Evolutionary conservation across 768 basidiomycete genomes (phyloP).

Genomic region (Holtermanniella nyarrowii): DNA sequence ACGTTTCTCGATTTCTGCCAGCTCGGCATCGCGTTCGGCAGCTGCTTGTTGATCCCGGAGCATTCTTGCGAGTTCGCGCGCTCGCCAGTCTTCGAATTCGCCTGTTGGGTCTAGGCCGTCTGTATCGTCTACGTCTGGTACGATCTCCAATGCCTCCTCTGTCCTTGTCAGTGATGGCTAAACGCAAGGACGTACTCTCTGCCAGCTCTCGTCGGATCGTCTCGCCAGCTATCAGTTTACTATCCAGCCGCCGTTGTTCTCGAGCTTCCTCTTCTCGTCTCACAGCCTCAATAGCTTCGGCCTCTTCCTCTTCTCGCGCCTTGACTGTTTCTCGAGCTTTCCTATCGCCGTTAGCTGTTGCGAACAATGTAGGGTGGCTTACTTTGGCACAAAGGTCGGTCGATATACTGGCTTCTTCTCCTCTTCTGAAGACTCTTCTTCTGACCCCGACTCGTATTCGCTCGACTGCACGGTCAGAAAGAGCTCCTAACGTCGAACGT

Average conservation of each 20-base stretch:
- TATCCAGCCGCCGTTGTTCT: conserved; percentile 75
- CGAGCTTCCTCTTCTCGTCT: conserved; percentile 61
- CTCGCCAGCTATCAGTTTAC: conserved; percentile 86
- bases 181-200: conserved; percentile 56
- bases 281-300: conserved; percentile 65
- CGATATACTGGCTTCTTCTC: conserved; percentile 65
- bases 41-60: conserved; percentile 89
- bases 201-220: conserved; percentile 82
- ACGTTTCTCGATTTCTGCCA: conserved; percentile 81
- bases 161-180: conserved; percentile 2
- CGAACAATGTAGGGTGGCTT: conserved; percentile 31
- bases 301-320: conserved; percentile 45
- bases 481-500: conserved; percentile 7
- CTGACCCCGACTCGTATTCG: conserved; percentile 76
- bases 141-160: conserved; percentile 80
- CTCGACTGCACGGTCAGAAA: conserved; percentile 48
- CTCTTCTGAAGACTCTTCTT: conserved; percentile 47
- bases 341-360: conserved; percentile 17
- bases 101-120: conserved; percentile 78
- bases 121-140: conserved; percentile 87
- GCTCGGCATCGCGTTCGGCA: conserved; percentile 66
- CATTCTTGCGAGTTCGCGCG: conserved; percentile 85
- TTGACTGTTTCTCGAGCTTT: conserved; percentile 49
- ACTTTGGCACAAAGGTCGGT: conserved; percentile 95
- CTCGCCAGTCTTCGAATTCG: conserved; percentile 93